A percentile compares a stretch with the other conserved stretches of the same genome.
Conservation (phyloP, 768 basidiomycete genomes). For the Dioszegia hungarica region DNA sequence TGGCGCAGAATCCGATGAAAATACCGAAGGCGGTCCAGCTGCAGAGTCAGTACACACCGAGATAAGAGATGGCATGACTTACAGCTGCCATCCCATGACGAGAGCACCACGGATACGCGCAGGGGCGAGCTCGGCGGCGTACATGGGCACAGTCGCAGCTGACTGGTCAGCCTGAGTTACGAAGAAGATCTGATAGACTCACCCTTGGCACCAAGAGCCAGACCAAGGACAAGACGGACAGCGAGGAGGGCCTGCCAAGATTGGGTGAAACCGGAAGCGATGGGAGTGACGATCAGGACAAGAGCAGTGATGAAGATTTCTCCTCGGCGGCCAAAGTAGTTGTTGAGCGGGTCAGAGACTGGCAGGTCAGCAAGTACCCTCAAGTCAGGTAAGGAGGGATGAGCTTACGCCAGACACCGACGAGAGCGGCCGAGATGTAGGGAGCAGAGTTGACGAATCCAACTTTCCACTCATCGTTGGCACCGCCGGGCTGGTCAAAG, state of each 20-base stretch:
- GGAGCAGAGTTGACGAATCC: conserved; percentile 34
- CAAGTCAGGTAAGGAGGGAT: no score
- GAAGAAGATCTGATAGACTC: not conserved
- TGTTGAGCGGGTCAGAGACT: conserved; percentile 54
- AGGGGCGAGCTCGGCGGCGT: conserved; percentile 71
- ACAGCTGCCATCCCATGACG: conserved; percentile 76
- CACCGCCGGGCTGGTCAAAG: conserved; percentile 10
- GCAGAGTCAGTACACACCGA: conserved; percentile 6
- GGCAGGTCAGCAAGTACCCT: not conserved
- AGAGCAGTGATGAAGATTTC: conserved; percentile 56
- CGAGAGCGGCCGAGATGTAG: conserved; percentile 24
- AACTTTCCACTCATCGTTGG: conserved; percentile 26
- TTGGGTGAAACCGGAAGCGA: conserved; percentile 37
- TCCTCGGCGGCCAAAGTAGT: conserved; percentile 56
- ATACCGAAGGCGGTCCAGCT: conserved; percentile 46
- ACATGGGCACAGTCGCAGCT: conserved; percentile 57
- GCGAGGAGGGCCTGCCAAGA: conserved; percentile 17
- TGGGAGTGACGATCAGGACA: conserved; percentile 51
- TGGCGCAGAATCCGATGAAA: conserved; percentile 27
- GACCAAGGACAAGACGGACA: conserved; percentile 24
- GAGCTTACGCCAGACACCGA: conserved; percentile 6
- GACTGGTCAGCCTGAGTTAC: not conserved
- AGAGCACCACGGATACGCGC: conserved; percentile 78
- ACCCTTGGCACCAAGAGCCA: conserved; percentile 37
- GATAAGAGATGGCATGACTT: conserved; percentile 45